Base-by-base conservation (phyloP, 257 asterid genomes). In the Primulina tabacum region DNA sequence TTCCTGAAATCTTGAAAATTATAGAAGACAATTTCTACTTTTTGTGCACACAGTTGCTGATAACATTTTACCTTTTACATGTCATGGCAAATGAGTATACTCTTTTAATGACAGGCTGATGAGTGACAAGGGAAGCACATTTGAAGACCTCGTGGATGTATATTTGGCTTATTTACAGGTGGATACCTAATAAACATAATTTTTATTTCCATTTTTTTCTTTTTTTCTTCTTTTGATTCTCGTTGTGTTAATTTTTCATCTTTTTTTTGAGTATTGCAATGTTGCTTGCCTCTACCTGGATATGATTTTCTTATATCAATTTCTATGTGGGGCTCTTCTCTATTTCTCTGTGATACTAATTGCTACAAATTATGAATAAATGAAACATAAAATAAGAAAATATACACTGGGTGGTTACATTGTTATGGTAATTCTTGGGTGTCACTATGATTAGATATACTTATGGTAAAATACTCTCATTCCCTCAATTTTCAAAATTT, bases 81-180 rank as follows among this genome's bases (percentile, higher is more conserved):
- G 20, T 65, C 59, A 37, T 6, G 34, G 72, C 78, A 74, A 50
- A 74, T 65, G 59, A 57, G 56, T 60, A 60, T n/a, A 56, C 52
- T 60, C 47, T 75, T 76, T 70, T 10, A 64, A 62, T 88, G 74
- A 21, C 79, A 91, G 95, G 85, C 70, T 76, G 76, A 77, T 86
- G 84, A 80, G 68, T 75, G 82, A 82, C 38, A 83, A 82, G 60
- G 79, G 73, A 60, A 81, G 76, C 75, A 85, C 87, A 29, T 82
- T 90, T 77, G 96, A 90, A 85, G 99, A 93, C 80, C 81, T 87
- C 71, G 79, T 93, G 71, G 99, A 93, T 76, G 84, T 90, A 56
- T 93, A 93, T 83, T 78, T 93, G 86, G 96, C 96, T 16, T 85
- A 86, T 82, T 71, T 93, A 75, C 99, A 93, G 75, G 97, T 90